Conservation (phyloP, 2,329 filamentous ascomycete species). For the Thielaviopsis ethacetica region DNA sequence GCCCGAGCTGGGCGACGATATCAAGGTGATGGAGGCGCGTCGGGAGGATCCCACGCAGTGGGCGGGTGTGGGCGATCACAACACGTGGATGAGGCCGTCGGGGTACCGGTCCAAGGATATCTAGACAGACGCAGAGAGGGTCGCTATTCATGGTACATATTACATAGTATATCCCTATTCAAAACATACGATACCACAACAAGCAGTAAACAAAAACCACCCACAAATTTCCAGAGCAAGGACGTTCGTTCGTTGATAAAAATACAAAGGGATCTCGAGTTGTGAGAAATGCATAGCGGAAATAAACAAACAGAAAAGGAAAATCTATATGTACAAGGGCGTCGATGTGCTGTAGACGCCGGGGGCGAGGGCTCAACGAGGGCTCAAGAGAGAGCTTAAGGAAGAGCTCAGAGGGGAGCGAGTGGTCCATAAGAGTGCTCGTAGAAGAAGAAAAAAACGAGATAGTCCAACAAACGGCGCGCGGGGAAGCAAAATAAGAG, state of each 20-base stretch:
- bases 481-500: not conserved
- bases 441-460: no score
- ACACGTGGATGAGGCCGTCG: slow-evolving; percentile 4
- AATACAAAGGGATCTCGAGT: slow-evolving; percentile 3
- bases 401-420: not conserved
- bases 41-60: slow-evolving; percentile 4
- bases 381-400: not conserved
- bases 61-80: slow-evolving; percentile 1
- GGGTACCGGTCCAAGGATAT: slow-evolving; percentile 9
- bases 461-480: not conserved
- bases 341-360: not conserved
- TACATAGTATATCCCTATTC: slow-evolving; percentile 1
- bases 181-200: not conserved
- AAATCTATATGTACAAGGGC: slow-evolving; percentile 11
- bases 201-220: not conserved
- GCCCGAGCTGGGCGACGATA: slow-evolving; percentile 1
- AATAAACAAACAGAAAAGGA: slow-evolving; percentile 2
- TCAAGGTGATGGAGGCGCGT: slow-evolving; percentile 1
- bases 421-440: no score
- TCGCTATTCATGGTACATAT: not conserved
- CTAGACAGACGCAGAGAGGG: not conserved
- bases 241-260: slow-evolving; percentile 6
- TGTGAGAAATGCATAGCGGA: not conserved
- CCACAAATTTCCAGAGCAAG: not conserved
- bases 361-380: not conserved